Conservation (phyloP, 768 basidiomycete genomes). For the Sporobolomyces roseus region DNA sequence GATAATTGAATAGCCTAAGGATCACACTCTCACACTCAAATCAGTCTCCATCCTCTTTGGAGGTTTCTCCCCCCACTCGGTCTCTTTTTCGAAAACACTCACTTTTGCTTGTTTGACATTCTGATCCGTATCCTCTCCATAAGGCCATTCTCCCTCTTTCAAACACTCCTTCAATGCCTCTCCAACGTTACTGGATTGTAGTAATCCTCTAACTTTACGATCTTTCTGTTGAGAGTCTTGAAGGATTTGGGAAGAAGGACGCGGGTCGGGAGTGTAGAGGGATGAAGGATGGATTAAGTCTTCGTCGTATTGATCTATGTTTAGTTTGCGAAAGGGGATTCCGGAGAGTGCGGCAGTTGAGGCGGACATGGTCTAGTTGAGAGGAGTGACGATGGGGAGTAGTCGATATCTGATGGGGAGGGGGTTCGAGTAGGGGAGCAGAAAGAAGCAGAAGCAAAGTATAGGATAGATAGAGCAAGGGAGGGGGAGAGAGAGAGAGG, state of each 20-base stretch:
- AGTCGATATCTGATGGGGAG: not conserved
- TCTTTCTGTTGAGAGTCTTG: slow-evolving; percentile 73
- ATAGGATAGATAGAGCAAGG: no score
- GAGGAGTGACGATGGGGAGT: not conserved
- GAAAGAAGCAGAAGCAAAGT: no score
- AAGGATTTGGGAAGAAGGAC: slow-evolving; percentile 68
- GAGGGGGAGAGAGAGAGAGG: no score
- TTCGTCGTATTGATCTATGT: slow-evolving; percentile 90
- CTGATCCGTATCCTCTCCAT: slow-evolving; percentile 60
- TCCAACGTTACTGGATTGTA: slow-evolving; percentile 69
- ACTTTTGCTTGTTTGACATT: slow-evolving; percentile 82
- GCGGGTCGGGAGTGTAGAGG: slow-evolving; percentile 78
- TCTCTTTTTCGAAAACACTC: slow-evolving; percentile 19
- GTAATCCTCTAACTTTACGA: slow-evolving; percentile 63
- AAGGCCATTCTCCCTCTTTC: slow-evolving; percentile 66
- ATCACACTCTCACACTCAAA: no score
- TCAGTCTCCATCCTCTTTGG: no score
- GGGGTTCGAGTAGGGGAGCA: no score
- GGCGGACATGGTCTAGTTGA: slow-evolving; percentile 20
- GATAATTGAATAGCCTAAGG: slow-evolving; percentile 69
- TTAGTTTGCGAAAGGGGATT: slow-evolving; percentile 77
- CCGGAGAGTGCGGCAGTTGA: slow-evolving; percentile 18
- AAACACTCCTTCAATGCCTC: slow-evolving; percentile 69
- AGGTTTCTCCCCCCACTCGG: not conserved
- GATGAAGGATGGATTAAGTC: slow-evolving; percentile 79